Conservation (phyloP, 495 filamentous ascomycete genomes). For the Penicillium cosmopolitanum region DNA sequence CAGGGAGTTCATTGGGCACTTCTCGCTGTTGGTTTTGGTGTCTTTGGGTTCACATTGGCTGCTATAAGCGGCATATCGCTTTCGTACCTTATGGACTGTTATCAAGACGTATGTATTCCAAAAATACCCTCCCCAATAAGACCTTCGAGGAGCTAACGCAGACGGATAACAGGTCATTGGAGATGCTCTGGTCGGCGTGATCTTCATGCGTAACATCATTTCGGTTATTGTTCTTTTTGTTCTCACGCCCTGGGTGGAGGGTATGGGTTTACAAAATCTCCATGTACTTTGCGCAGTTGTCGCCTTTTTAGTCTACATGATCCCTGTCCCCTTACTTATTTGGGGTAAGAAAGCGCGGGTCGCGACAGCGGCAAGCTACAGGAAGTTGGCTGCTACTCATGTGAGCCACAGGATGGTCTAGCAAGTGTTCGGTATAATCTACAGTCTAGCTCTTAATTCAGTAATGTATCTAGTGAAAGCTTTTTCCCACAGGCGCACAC, state of each 20-base stretch:
- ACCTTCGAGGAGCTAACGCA: neutral
- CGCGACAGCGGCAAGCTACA: conserved; percentile 22
- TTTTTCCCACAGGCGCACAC: neutral
- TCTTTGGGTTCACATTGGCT: conserved; percentile 30
- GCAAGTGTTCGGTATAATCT: neutral
- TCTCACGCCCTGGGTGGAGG: conserved; percentile 40
- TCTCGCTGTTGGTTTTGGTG: conserved; percentile 33
- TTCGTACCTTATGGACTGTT: conserved; percentile 42
- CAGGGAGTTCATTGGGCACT: conserved; percentile 35
- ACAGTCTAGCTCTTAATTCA: neutral
- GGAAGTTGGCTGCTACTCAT: conserved; percentile 27
- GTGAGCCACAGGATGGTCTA: conserved; percentile 28
- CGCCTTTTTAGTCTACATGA: conserved; percentile 22
- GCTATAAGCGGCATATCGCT: conserved; percentile 31
- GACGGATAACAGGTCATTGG: conserved; percentile 33
- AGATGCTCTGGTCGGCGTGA: conserved; percentile 38
- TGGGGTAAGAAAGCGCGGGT: conserved; percentile 33
- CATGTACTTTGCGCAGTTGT: conserved; percentile 26
- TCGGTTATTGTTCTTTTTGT: conserved; percentile 37
- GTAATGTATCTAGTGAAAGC: neutral
- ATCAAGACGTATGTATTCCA: conserved; percentile 33
- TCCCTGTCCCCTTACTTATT: conserved; percentile 26
- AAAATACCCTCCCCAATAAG: neutral
- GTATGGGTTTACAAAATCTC: conserved; percentile 38
- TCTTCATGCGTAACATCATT: conserved; percentile 38